Conservation (phyloP, 2,329 filamentous ascomycete species). For the Fusarium vanettenii region DNA sequence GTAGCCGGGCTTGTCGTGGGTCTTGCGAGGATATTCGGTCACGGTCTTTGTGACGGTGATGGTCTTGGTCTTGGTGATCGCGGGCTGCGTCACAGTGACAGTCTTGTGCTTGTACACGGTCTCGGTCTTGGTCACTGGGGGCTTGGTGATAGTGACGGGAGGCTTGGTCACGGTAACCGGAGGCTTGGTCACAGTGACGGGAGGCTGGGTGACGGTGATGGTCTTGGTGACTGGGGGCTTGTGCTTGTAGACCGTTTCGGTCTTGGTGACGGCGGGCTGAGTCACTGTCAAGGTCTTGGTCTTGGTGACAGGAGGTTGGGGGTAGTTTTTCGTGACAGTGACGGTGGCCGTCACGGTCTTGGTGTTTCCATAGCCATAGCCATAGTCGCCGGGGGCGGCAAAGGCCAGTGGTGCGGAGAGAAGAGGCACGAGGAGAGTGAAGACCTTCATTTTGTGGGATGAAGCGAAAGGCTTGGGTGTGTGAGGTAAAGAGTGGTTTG, state of each 20-base stretch:
- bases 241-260: neutral
- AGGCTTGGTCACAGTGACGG: neutral
- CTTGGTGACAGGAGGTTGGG: slow-evolving; percentile 1
- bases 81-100: neutral
- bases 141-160: neutral
- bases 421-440: slow-evolving; percentile 16
- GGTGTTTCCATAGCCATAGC: slow-evolving; percentile 9
- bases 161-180: neutral
- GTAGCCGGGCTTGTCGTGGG: neutral
- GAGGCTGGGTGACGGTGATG: neutral
- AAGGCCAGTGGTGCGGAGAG: slow-evolving; percentile 19
- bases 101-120: neutral
- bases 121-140: neutral
- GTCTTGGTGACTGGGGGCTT: neutral
- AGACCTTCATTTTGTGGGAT: slow-evolving; percentile 29
- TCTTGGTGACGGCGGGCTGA: slow-evolving; percentile 1
- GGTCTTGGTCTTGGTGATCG: neutral
- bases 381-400: slow-evolving; percentile 17
- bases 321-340: slow-evolving; percentile 21
- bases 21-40: neutral
- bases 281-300: neutral
- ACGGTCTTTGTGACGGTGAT: neutral
- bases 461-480: slow-evolving; percentile 7
- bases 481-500: neutral
- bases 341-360: slow-evolving; percentile 30